Base-by-base conservation (phyloP, 345 rosid genomes). In the Jatropha curcas region DNA sequence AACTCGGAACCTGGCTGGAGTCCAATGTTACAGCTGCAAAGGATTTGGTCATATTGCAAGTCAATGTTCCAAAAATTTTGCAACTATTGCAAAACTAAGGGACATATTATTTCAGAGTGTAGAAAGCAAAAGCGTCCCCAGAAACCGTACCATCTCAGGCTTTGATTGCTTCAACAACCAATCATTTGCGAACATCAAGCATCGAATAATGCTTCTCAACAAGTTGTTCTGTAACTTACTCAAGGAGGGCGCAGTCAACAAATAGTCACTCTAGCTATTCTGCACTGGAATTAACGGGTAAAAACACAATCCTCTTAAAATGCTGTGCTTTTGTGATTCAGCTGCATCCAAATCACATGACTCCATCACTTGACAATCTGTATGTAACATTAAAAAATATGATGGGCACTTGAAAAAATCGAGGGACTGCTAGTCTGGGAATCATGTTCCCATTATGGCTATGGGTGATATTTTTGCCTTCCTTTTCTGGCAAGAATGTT, bases 271-370 rank as follows among this genome's bases (percentile, higher is more conserved):
- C 68, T 50, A 3, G 60, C 7, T 60, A n/a, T n/a, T n/a, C 60
- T 31, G 19, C 68, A 19, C 11, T 71, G 2, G 31, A 24, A 0
- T 28, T 70, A 7, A 48, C 35, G 31, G 65, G 73, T 70, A 70
- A 37, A 11, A 5, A 25, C 0, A 12, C n/a, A n/a, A n/a, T n/a
- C 17, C 19, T 7, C 4, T 27, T 31, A 14, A 13, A 1, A 5
- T n/a, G n/a, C n/a, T 64, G 1, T 61, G 25, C 48, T 16, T 48
- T 3, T 14, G 30, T 25, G 56, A 65, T 24, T 65, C n/a, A 0
- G 60, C 7, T 14, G 68, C 75, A 20, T 72, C 75, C n/a, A 0
- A 30, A 61, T 22, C 60, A 72, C 7, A 71, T 71, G 74, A 43
- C 59, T 30, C 9, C 27, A 1, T 53, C 58, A 53, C n/a, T 22